phyloP scores from a whole-genome alignment of 2,329 filamentous ascomycete genomes.

The Lachnellula arida region DNA sequence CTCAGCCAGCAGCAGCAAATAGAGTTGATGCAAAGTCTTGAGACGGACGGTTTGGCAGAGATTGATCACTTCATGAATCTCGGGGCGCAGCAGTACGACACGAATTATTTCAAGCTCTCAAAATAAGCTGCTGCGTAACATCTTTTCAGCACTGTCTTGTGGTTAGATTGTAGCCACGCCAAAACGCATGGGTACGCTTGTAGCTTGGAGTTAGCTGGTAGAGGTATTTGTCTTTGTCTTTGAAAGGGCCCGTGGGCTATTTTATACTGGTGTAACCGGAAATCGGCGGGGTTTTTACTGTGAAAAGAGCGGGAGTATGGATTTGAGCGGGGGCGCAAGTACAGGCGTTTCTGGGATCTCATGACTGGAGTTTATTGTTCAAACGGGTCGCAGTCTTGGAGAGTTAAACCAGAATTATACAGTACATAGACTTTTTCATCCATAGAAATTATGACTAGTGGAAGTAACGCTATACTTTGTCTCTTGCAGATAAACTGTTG shows the following conservation, averaged over 20 bases:
- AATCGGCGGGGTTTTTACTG: not conserved
- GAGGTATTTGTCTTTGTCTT: not conserved
- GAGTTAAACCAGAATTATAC: not conserved
- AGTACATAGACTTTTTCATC: too few species aligned
- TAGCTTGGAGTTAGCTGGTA: not conserved
- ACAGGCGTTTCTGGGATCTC: not conserved
- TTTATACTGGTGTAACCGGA: not conserved
- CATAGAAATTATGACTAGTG: too few species aligned
- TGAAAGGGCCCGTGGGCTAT: not conserved
- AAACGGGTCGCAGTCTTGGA: not conserved
- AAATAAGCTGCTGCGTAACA: slow-evolving; percentile 1
- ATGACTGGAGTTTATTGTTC: not conserved
- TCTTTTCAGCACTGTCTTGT: not conserved
- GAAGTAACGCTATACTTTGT: too few species aligned
- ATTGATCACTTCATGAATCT: slow-evolving; percentile 55
- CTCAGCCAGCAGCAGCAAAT: slow-evolving; percentile 76
- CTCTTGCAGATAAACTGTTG: too few species aligned
- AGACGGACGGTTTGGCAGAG: slow-evolving; percentile 60
- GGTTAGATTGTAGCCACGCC: slow-evolving; percentile 18
- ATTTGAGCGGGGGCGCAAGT: not conserved
- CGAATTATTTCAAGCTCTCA: slow-evolving; percentile 19
- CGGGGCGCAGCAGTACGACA: slow-evolving; percentile 23
- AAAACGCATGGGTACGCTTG: not conserved
- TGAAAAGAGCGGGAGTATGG: not conserved
- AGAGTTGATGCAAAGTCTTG: slow-evolving; percentile 76